Base-by-base conservation (phyloP, 2,329 filamentous ascomycete genomes). In the Trichoderma koningiopsis region DNA sequence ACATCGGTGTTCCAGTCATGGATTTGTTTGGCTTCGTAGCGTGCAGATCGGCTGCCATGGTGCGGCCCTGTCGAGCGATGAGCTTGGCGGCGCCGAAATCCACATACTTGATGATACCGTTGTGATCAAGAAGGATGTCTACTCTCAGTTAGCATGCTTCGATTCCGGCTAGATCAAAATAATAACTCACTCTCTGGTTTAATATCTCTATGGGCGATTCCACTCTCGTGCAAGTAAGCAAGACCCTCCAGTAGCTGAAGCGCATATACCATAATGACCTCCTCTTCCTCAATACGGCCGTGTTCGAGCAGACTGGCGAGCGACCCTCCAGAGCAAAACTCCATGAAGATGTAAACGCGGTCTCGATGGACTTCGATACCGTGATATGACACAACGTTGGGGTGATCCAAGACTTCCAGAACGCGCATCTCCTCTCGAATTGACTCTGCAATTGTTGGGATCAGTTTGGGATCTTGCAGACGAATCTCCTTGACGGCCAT, bases 291-390 rank as follows among this genome's bases (percentile, higher is more conserved):
- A 72, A 99, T 97, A 52, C 96, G 92, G 14, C 96, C 96, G 77
- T 99, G 95, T 79, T 99, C 96, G 53, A 99, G 85, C 64, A 99
- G 83, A 62, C 88, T 92, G 53, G 96, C 94, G 60, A 99, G 85
- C 19, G 95, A 98, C 24, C 96, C 96, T 63, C 96, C 95, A 5
- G 94, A 96, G 80, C 96, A 99, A 81, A 97, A 98, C 80, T 99
- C 96, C 96, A 99, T 99, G 79, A 99, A 99, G 74, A 99, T 97
- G 81, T 98, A 99, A n/a, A 99, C 96, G 77, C 97, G 96, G 84
- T 99, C 96, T 72, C 96, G 89, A 81, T 99, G 96, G 3, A 97
- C 96, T 80, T 99, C 96, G 76, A 99, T 98, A 70, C 96, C 96
- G 77, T 96, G 96, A 81, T 99, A 99, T 11, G 94, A 95, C 27